Evolutionary conservation across 1,139 yeast species (phyloP).

Genomic region (Lodderomyces margitis): DNA sequence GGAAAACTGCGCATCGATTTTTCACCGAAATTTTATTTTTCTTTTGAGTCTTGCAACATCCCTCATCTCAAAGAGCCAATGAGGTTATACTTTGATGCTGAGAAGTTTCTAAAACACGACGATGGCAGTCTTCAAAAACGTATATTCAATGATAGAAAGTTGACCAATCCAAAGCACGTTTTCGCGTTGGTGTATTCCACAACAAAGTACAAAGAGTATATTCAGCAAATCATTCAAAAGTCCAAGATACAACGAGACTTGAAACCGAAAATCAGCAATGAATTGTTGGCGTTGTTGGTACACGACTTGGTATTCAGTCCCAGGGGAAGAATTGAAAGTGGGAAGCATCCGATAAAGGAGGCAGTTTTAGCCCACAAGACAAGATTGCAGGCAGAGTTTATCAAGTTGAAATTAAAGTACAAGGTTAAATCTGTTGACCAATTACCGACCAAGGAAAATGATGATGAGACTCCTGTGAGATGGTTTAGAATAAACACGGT

Average conservation of each 20-base stretch:
- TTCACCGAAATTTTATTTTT: neutral
- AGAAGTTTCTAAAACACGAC: constrained; percentile 35
- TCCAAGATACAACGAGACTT: constrained; percentile 51
- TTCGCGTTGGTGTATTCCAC: constrained; percentile 82
- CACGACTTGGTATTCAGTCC: constrained; percentile 80
- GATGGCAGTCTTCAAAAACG: constrained; percentile 60
- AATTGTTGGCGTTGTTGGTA: constrained; percentile 60
- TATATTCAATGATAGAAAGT: constrained; percentile 52
- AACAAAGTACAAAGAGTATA: constrained; percentile 62
- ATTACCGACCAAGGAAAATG: constrained; percentile 33
- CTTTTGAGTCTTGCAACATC: neutral
- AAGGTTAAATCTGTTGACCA: constrained; percentile 44
- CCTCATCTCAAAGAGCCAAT: constrained; percentile 23
- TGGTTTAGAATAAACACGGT: constrained; percentile 83
- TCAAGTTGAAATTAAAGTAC: constrained; percentile 69
- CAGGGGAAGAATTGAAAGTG: constrained; percentile 83
- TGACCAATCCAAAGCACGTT: constrained; percentile 66
- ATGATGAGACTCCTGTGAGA: constrained; percentile 77
- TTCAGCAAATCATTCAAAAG: constrained; percentile 60
- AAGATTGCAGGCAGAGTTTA: constrained; percentile 76
- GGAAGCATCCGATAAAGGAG: constrained; percentile 83
- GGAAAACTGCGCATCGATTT: too few species aligned
- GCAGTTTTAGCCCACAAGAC: constrained; percentile 76
- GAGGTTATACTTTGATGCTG: constrained; percentile 67
- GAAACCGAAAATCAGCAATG: constrained; percentile 41